Evolutionary conservation across 306 rosid genomes (phyloP).

Genomic region (Cucumis cinereus): DNA sequence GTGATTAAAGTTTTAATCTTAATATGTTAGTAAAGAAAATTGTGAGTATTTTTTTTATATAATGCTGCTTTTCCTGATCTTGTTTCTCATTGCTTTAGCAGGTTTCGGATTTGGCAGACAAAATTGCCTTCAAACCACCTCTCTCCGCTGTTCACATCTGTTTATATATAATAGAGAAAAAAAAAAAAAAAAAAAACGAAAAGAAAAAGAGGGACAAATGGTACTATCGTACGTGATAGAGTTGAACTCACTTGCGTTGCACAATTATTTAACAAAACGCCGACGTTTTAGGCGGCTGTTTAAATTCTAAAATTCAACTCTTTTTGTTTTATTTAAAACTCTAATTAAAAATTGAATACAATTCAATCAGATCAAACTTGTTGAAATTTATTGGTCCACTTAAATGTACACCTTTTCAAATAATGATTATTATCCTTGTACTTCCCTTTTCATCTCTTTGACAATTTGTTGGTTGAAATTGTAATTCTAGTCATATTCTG

Average conservation of each 20-base stretch:
- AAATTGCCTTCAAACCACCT: not conserved
- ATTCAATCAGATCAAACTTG: not conserved
- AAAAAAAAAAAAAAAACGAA: too few species aligned
- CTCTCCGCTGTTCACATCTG: not conserved
- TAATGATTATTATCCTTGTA: not conserved
- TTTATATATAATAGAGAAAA: not conserved
- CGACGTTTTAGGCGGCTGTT: not conserved
- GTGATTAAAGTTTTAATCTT: not conserved
- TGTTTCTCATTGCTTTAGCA: conserved; percentile 1
- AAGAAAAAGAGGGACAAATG: not conserved
- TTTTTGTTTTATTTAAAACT: not conserved
- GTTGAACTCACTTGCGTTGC: not conserved
- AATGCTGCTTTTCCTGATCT: not conserved
- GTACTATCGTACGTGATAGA: not conserved
- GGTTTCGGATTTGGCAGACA: not conserved
- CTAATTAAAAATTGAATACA: not conserved
- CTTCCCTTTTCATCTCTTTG: not conserved
- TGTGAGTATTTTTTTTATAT: not conserved
- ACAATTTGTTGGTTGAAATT: not conserved
- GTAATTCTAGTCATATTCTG: not conserved
- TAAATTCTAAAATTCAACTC: not conserved
- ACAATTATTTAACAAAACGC: not conserved
- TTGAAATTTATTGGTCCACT: not conserved
- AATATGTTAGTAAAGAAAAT: not conserved
- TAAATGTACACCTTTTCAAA: not conserved